A percentile compares a stretch with the other conserved stretches of the same genome.
phyloP scores from a whole-genome alignment of 2,329 filamentous ascomycete species.

The Aureobasidium zeae region DNA sequence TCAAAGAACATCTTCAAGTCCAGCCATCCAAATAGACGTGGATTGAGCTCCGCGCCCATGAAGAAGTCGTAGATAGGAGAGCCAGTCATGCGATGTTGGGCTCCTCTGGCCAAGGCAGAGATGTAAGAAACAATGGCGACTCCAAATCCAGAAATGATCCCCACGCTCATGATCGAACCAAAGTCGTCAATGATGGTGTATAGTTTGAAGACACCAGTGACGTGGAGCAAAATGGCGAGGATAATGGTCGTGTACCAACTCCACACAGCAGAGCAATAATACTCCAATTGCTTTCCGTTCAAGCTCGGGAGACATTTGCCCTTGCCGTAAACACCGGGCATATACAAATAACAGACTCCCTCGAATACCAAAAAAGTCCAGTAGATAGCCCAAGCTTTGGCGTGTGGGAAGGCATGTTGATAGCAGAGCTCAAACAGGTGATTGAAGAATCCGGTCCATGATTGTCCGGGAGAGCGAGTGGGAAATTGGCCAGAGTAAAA shows the following conservation, averaged over 20 bases:
- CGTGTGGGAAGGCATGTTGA: conserved; percentile 67
- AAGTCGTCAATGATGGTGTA: conserved; percentile 88
- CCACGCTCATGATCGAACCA: conserved; percentile 76
- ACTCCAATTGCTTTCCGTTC: conserved; percentile 70
- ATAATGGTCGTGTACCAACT: conserved; percentile 76
- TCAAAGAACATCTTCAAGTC: conserved; percentile 90
- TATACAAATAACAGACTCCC: conserved; percentile 64
- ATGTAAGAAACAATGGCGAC: conserved; percentile 73
- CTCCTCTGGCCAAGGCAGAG: conserved; percentile 66
- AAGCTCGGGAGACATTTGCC: conserved; percentile 74
- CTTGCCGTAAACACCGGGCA: conserved; percentile 74
- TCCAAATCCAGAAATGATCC: conserved; percentile 75
- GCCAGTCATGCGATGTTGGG: conserved; percentile 82
- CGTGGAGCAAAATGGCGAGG: conserved; percentile 60
- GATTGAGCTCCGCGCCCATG: conserved; percentile 74
- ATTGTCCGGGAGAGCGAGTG: conserved; percentile 50
- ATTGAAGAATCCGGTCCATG: conserved; percentile 55
- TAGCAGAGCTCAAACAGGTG: conserved; percentile 63
- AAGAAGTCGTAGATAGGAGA: conserved; percentile 70
- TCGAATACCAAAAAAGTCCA: conserved; percentile 83
- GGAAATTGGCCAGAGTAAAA: conserved; percentile 78
- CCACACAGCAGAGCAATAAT: conserved; percentile 80
- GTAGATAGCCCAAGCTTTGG: conserved; percentile 78
- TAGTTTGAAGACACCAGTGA: conserved; percentile 68
- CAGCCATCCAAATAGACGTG: conserved; percentile 58